These are phyloP conservation scores for Begonia loranthoides DNA, from an alignment of 306 rosid species.

Conservation along the genomic window DNA sequence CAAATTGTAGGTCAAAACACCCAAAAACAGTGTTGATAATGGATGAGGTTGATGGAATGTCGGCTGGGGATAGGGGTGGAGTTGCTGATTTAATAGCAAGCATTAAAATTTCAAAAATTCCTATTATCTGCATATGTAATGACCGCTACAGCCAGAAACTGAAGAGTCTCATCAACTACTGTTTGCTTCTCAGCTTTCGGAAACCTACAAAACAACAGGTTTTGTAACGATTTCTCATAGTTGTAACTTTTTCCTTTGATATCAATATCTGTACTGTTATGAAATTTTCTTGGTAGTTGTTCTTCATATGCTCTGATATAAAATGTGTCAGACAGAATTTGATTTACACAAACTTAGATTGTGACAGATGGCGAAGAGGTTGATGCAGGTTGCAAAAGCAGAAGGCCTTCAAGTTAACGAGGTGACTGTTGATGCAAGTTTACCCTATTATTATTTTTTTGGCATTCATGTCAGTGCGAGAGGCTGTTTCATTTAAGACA, in stretches of 20 bases:
- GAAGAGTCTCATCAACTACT: conserved; percentile 91
- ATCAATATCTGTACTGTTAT: too few relatives aligned
- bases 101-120: conserved; percentile 86
- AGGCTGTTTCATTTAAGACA: conserved; percentile 1
- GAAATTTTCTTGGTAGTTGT: not conserved
- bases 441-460: not conserved
- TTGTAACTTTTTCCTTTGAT: not conserved
- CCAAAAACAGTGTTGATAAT: conserved; percentile 80
- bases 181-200: conserved; percentile 75
- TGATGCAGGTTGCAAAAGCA: conserved; percentile 60
- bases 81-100: conserved; percentile 87
- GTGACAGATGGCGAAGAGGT: conserved; percentile 83
- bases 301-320: not conserved
- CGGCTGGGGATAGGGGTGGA: conserved; percentile 99
- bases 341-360: conserved; percentile 13
- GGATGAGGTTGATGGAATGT: conserved; percentile 99
- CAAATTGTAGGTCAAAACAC: conserved; percentile 50
- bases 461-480: not conserved
- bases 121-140: conserved; percentile 93
- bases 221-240: conserved; percentile 1
- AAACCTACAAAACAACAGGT: conserved; percentile 98
- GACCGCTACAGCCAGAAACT: conserved; percentile 96
- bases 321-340: not conserved
- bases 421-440: conserved; percentile 17
- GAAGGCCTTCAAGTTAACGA: conserved; percentile 85